Evolutionary conservation across 352 stramenopile species (phyloP), one percentile per base, ranked within the genome.

Genomic region (Globisporangium sylvaticum): DNA sequence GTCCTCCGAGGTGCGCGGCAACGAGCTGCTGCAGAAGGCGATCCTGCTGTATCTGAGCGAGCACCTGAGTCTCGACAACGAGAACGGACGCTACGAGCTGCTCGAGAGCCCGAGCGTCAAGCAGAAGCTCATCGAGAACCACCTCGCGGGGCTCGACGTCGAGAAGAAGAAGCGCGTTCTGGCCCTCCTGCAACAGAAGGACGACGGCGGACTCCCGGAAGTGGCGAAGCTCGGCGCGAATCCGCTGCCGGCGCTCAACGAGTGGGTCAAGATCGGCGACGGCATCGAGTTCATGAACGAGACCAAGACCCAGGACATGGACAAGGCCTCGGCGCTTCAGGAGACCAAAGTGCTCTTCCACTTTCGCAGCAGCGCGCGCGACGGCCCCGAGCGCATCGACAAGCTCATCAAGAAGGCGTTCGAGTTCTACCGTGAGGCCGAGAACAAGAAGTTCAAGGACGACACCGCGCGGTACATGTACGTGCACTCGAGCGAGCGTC

Each of bases 1-100:
- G 42, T 37, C 42, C 22, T 61, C 50, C 24, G 71, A 78, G 29
- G 68, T 84, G 8, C 65, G 83, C 56, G 73, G 84, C 58, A 81
- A 81, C 52, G 61, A 81, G 27, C 63, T 90, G 57, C 67, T 90
- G 29, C 75, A 86, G 66, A 86, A 83, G 62, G 81, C 81, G 59
- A 80, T 89, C 63, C 66, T 75, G 12, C 46, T 80, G 44, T 78
- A 86, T 60, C 53, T 89, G 54, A 68, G 72, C n/a, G 70, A 77
- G 39, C 67, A 75, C 31, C 66, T 86, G 14, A 63, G 76, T 29
- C 71, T 89, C 22, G 70, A 75, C 39, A 73, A 65, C 32, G 79
- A 75, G 54, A 68, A 78, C 60, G 73, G 68, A 1, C 58, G 75
- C 60, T 88, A 88, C 73, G 76, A 83, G 50, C 68, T 89, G 62